Percentiles rank a stretch among this genome's conserved stretches.
Evolutionary conservation across 2,329 filamentous ascomycete genomes (phyloP).

Genomic region (Byssothecium circinans): DNA sequence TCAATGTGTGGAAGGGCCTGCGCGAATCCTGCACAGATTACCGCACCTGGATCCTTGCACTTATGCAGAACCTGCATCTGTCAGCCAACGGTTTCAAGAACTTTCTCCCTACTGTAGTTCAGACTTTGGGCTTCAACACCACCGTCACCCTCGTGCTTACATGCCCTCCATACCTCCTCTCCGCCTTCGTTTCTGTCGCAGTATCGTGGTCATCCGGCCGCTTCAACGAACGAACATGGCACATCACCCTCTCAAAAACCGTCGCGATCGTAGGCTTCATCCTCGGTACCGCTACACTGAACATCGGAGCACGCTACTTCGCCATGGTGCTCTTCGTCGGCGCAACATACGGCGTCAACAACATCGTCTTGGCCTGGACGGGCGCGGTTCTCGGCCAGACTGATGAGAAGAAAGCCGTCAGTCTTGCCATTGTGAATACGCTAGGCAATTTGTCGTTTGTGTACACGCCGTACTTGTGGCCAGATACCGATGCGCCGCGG

Average conservation of each 20-base stretch:
- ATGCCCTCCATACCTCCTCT: slow-evolving; percentile 37
- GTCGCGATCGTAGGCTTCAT: slow-evolving; percentile 36
- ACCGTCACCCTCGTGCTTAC: slow-evolving; percentile 34
- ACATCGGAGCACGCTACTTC: slow-evolving; percentile 36
- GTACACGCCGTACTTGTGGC: slow-evolving; percentile 35
- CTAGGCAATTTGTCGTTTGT: slow-evolving; percentile 45
- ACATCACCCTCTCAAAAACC: slow-evolving; percentile 31
- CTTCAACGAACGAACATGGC: slow-evolving; percentile 37
- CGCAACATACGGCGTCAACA: slow-evolving; percentile 35
- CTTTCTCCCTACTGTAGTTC: slow-evolving; percentile 39
- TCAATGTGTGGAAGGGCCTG: slow-evolving; percentile 19
- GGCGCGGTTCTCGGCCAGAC: slow-evolving; percentile 44
- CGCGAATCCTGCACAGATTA: slow-evolving; percentile 16
- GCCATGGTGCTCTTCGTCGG: slow-evolving; percentile 37
- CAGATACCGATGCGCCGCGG: slow-evolving; percentile 19
- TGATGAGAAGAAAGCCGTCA: slow-evolving; percentile 46
- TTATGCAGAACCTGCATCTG: slow-evolving; percentile 22
- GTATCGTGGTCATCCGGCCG: slow-evolving; percentile 29
- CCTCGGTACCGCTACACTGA: slow-evolving; percentile 26
- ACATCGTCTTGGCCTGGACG: slow-evolving; percentile 44
- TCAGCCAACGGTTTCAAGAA: slow-evolving; percentile 26
- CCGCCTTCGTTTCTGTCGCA: slow-evolving; percentile 22
- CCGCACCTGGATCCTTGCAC: slow-evolving; percentile 19
- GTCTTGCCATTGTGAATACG: slow-evolving; percentile 46
- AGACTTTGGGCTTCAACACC: slow-evolving; percentile 33